Conservation (phyloP, 305 asterid species). For the Fraxinus nigra region DNA sequence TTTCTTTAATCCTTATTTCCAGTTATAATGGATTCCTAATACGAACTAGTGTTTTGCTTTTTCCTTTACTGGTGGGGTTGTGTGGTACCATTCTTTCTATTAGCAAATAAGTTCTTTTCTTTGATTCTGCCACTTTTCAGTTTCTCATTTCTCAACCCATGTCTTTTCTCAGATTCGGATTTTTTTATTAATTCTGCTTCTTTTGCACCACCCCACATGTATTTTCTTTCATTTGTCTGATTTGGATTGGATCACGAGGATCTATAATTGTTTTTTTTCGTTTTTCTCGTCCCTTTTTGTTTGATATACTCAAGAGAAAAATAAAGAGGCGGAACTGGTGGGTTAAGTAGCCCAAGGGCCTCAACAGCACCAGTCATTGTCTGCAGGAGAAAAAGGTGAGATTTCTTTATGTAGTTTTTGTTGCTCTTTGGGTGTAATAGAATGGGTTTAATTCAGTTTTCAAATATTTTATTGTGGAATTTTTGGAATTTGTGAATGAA, state of each 20-base stretch:
- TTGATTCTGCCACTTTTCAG: conserved; percentile 9
- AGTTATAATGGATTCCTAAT: neutral
- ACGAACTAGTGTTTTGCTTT: neutral
- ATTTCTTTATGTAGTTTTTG: neutral
- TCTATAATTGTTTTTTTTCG: neutral
- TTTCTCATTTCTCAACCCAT: neutral
- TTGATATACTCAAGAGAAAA: neutral
- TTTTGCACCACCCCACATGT: conserved; percentile 19
- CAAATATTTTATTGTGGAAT: neutral
- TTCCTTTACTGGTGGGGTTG: neutral
- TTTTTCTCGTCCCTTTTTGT: neutral
- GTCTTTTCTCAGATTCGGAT: neutral
- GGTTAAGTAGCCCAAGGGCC: neutral
- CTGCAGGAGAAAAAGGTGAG: neutral
- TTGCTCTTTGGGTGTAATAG: neutral
- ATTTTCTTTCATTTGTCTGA: conserved; percentile 14
- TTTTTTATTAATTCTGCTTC: conserved; percentile 1
- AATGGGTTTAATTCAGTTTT: neutral
- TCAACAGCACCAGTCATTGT: neutral
- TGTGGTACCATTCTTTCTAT: neutral
- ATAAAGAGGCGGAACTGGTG: neutral
- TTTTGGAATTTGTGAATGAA: neutral
- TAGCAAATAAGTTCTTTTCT: neutral
- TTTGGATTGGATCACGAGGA: conserved; percentile 20
- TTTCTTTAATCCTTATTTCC: neutral